Evolutionary conservation across 2,329 filamentous ascomycete species (phyloP), one percentile per base, ranked within the genome.

Genomic region (Apiospora phragmitis): DNA sequence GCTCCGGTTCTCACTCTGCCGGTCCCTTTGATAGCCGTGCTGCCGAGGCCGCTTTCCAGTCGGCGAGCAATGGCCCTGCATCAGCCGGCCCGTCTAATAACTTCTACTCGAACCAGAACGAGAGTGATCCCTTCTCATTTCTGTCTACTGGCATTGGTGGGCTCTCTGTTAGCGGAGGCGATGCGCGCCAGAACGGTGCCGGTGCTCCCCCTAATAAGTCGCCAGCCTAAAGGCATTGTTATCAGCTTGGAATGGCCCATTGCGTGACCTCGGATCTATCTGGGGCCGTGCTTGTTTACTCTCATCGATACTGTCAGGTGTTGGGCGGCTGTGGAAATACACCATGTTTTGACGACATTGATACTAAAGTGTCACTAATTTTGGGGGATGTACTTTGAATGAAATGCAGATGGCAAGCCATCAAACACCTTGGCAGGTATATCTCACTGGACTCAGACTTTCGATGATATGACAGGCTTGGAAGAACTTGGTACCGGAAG

Each of bases 11-110:
- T 76, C 94, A 96, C 82, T 93, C 93, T 32, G 93, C 93, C 55
- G 93, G 94, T 16, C 92, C 92, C 6, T 98, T 99, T 78, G 95
- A 97, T 79, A 97, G 94, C 85, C 93, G 95, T 73, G 93, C 94
- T 73, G 94, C 95, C 21, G 95, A 98, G 84, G 94, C 94, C 72
- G 95, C 96, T 35, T 99, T 99, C 86, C 93, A 94, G 79, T 93
- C 93, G 51, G 94, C 94, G 49, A 92, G 92, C 76, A 95, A 96
- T 76, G 93, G 93, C 70, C 92, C 92, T 26, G 91, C 91, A 21
- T 93, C 93, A 62, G 92, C 91, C 72, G 93, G 92, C 51, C 90
- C 92, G 43, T 91, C 92, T 55, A 94, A 93, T 83, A 93, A 92
- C 77, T 90, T 90, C 79, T 93, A 92, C 77, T 92, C 92, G 79